phyloP scores from a whole-genome alignment of 768 basidiomycete species.

The Lyophyllum decastes region DNA sequence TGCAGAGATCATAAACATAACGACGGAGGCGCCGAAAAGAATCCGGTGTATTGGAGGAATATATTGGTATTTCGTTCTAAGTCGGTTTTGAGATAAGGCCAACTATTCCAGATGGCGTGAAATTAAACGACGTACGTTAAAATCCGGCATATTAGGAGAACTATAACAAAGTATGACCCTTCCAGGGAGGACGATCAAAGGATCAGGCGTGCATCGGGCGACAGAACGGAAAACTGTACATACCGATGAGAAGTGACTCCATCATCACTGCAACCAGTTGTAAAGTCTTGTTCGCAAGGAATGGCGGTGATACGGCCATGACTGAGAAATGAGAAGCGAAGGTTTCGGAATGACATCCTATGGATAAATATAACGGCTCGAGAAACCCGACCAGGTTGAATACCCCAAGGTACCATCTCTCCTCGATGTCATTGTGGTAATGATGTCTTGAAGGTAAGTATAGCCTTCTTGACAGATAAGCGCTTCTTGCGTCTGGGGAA shows the following conservation, averaged over 20 bases:
- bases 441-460: background rate
- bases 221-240: background rate
- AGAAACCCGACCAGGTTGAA: background rate
- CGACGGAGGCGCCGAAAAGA: slow-evolving; percentile 7
- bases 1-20: slow-evolving; percentile 12
- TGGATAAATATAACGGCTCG: background rate
- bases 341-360: background rate
- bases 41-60: slow-evolving; percentile 7
- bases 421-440: background rate
- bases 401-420: background rate
- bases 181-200: background rate
- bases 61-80: background rate
- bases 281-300: background rate
- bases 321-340: background rate
- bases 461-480: background rate
- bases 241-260: slow-evolving; percentile 4
- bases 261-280: slow-evolving; percentile 1
- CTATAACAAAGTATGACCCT: slow-evolving; percentile 1
- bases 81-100: background rate
- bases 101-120: background rate
- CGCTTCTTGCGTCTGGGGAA: background rate
- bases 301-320: background rate
- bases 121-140: background rate
- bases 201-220: background rate
- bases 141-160: background rate